A percentile compares a stretch with the other conserved stretches of the same genome.
Conservation (phyloP, 345 rosid species). For the Bruguiera sexangula region DNA sequence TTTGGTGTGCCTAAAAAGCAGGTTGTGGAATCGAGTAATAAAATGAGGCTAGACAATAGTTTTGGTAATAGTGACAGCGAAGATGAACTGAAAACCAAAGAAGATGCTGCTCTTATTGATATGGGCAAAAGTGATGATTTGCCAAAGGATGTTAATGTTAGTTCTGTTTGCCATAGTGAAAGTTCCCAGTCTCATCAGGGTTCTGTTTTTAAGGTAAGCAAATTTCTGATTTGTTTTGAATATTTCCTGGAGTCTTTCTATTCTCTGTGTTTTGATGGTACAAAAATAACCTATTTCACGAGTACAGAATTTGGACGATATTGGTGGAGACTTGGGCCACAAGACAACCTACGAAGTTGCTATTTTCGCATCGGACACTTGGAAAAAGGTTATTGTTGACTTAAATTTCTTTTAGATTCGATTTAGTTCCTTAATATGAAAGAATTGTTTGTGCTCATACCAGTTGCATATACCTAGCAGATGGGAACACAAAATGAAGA, state of each 20-base stretch:
- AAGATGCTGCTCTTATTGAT: conserved; percentile 32
- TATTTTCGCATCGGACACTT: conserved; percentile 59
- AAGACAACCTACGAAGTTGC: conserved; percentile 82
- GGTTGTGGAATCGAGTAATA: conserved; percentile 31
- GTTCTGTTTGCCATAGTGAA: conserved; percentile 33
- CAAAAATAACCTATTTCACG: conserved; percentile 15
- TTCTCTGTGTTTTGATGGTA: conserved; percentile 1
- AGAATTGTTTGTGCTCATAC: conserved; percentile 8
- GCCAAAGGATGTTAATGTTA: conserved; percentile 28
- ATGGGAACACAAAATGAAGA: conserved; percentile 40
- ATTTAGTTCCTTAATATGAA: background rate
- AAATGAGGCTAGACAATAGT: conserved; percentile 38
- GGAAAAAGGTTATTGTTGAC: conserved; percentile 58
- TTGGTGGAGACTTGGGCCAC: conserved; percentile 43
- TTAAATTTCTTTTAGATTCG: background rate
- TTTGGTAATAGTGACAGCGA: conserved; percentile 64
- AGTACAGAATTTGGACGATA: conserved; percentile 48
- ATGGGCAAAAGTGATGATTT: conserved; percentile 23
- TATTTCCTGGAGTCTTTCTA: conserved; percentile 4
- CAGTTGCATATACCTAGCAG: conserved; percentile 33
- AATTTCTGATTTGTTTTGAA: conserved; percentile 8
- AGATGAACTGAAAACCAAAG: conserved; percentile 45
- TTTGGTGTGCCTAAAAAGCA: conserved; percentile 61
- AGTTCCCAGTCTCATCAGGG: conserved; percentile 36
- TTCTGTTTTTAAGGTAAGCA: conserved; percentile 44